A percentile compares a stretch with the other conserved stretches of the same genome.
Conservation (phyloP, 176 grass and related monocot genomes). For the Saccharum spontaneum region DNA sequence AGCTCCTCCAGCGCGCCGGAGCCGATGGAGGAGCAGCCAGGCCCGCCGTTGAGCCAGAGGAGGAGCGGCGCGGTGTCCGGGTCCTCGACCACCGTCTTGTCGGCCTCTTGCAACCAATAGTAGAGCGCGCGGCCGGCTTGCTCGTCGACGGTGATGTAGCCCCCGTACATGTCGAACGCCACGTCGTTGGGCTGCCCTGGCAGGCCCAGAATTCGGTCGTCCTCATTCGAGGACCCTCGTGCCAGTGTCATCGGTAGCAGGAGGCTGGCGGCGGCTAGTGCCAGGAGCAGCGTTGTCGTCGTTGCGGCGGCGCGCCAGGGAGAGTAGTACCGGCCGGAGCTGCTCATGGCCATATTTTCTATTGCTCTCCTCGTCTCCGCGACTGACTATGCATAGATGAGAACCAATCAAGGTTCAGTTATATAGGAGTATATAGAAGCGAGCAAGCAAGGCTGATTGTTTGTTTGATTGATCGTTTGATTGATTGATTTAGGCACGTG, state of each 20-base stretch:
- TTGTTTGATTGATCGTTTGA: too few species aligned
- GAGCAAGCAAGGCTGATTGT: too few species aligned
- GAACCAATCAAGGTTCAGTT: too few species aligned
- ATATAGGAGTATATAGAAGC: too few species aligned
- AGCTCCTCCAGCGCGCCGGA: conserved; percentile 49
- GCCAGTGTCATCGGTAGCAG: background rate
- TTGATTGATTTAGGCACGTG: too few species aligned
- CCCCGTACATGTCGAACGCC: background rate
- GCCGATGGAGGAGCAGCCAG: conserved; percentile 61
- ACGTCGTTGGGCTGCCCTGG: background rate
- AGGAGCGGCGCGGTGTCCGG: conserved; percentile 39
- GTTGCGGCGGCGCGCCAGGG: background rate
- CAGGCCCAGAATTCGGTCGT: background rate
- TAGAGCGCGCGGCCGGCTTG: background rate
- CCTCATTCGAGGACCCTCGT: background rate
- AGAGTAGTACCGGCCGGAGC: background rate
- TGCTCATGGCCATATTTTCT: background rate
- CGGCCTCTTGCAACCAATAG: conserved; percentile 1
- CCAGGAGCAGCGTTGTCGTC: background rate
- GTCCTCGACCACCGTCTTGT: background rate
- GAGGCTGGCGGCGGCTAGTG: background rate
- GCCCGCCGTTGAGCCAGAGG: conserved; percentile 76
- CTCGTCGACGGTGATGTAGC: background rate
- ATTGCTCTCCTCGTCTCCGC: too few species aligned
- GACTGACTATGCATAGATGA: too few species aligned